Evolutionary conservation across 805 yeast genomes (phyloP), one percentile per base, ranked within the genome.

Genomic region (Starmerella vaccinii): DNA sequence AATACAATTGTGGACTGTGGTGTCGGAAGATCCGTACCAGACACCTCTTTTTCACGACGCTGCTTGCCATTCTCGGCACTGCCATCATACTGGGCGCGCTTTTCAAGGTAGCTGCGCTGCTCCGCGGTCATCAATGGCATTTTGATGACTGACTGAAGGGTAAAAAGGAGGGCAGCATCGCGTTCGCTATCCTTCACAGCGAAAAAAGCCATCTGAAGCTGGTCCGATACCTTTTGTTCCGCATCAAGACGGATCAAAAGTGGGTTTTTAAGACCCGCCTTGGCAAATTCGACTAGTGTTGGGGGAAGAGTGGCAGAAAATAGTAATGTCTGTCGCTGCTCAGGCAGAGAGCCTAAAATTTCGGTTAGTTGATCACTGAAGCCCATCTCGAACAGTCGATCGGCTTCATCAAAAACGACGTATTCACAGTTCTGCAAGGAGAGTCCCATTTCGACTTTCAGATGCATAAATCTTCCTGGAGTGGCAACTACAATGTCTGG

Each of bases 401-500:
- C 98, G 32, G 97, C 97, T 71, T 90, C 98, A 69, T 90, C 98
- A 65, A 90, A 90, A 1, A 89, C 95, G 40, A 89, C 83, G 62
- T 84, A 90, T 65, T 92, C 95, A 16, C 92, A 78, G 2, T 86
- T 76, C 57, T 76, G 78, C 66, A 92, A 73, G 62, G 87, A 95
- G 49, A 92, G 71, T 54, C 77, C 77, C 99, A 92, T 92, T 70
- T 92, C 99, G 24, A 90, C 89, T 65, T 90, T 86, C 64, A 92
- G 76, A 75, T 92, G 99, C 68, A 90, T 68, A 61, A 92, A 92
- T 67, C 99, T 77, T 66, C 99, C 99, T 0, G 99, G 99, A 0
- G 98, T 92, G 19, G 97, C 97, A 52, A 92, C 82, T 35, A 92
- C 76, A 32, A 94, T 81, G 70, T 92, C 99, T 0, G 99, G 99